phyloP scores from a whole-genome alignment of 2,329 filamentous ascomycete species.

The Aspergillaceae sp. region DNA sequence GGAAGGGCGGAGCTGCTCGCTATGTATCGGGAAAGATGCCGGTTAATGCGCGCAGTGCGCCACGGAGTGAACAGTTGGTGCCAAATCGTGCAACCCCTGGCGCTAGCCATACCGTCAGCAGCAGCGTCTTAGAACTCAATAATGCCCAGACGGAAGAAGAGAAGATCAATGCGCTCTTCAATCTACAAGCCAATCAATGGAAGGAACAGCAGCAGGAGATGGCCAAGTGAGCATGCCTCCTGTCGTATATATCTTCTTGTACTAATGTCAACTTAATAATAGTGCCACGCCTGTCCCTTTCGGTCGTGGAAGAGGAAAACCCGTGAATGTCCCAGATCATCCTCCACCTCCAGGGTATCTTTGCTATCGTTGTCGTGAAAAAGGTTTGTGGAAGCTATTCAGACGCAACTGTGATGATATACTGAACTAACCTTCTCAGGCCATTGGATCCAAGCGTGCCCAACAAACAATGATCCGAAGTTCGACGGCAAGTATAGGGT shows the following conservation, averaged over 20 bases:
- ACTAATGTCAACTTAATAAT: constrained; percentile 23
- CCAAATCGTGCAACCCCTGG: constrained; percentile 27
- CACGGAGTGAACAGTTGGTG: constrained; percentile 54
- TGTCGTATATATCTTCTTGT: constrained; percentile 2
- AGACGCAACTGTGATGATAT: constrained; percentile 18
- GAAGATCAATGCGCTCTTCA: constrained; percentile 85
- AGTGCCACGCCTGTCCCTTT: constrained; percentile 39
- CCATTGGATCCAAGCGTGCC: constrained; percentile 98
- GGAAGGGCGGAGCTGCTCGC: constrained; percentile 80
- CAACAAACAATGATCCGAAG: constrained; percentile 95
- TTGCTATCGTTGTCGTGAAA: constrained; percentile 91
- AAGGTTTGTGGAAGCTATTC: constrained; percentile 44
- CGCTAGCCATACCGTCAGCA: constrained; percentile 36
- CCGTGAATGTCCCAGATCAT: constrained; percentile 73
- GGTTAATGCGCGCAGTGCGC: constrained; percentile 70
- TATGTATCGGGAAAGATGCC: constrained; percentile 98
- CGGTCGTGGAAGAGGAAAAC: constrained; percentile 29
- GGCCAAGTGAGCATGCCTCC: constrained; percentile 54
- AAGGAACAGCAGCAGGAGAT: constrained; percentile 87
- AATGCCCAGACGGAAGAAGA: constrained; percentile 86
- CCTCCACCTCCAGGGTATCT: constrained; percentile 90
- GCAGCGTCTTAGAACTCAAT: constrained; percentile 58
- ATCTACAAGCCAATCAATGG: constrained; percentile 85
- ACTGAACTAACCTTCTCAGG: constrained; percentile 34
- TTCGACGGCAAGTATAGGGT: constrained; percentile 90